Conservation (phyloP, 2,329 filamentous ascomycete species). For the Trichoderma sp. region DNA sequence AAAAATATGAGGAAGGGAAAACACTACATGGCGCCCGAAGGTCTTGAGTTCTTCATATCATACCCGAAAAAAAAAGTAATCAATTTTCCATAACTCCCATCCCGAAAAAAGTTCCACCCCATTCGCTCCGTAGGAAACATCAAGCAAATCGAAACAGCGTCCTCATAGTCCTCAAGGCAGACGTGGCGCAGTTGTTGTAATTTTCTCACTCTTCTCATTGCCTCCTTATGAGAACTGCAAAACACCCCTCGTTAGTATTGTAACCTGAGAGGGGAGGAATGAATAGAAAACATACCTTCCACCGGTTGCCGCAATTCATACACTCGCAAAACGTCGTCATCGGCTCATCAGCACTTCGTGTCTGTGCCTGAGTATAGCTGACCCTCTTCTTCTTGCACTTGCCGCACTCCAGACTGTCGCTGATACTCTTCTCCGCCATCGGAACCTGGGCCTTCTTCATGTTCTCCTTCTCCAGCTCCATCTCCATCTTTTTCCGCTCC, state of each 20-base stretch:
- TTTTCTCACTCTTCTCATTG: not conserved
- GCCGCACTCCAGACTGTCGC: slow-evolving; percentile 81
- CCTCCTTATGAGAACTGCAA: slow-evolving; percentile 9
- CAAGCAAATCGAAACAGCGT: not conserved
- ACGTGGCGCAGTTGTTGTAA: not conserved
- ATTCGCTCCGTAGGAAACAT: slow-evolving; percentile 2
- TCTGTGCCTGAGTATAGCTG: slow-evolving; percentile 95
- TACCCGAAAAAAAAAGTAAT: not conserved
- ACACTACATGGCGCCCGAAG: not conserved
- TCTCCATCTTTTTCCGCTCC: slow-evolving; percentile 74
- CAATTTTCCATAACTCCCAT: slow-evolving; percentile 23
- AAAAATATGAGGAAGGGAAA: not conserved
- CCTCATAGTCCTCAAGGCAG: not conserved
- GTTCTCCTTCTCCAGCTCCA: slow-evolving; percentile 82
- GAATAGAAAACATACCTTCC: slow-evolving; percentile 59
- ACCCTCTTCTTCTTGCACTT: slow-evolving; percentile 94
- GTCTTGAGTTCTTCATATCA: not conserved
- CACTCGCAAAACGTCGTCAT: slow-evolving; percentile 78
- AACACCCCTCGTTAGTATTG: not conserved
- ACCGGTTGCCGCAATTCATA: slow-evolving; percentile 67
- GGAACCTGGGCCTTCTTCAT: slow-evolving; percentile 97
- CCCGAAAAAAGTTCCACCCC: not conserved
- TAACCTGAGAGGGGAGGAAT: not conserved
- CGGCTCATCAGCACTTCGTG: slow-evolving; percentile 91
- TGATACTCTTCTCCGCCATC: slow-evolving; percentile 87